Conservation (phyloP, 2,329 filamentous ascomycete species). For the Aspergillus sp. region DNA sequence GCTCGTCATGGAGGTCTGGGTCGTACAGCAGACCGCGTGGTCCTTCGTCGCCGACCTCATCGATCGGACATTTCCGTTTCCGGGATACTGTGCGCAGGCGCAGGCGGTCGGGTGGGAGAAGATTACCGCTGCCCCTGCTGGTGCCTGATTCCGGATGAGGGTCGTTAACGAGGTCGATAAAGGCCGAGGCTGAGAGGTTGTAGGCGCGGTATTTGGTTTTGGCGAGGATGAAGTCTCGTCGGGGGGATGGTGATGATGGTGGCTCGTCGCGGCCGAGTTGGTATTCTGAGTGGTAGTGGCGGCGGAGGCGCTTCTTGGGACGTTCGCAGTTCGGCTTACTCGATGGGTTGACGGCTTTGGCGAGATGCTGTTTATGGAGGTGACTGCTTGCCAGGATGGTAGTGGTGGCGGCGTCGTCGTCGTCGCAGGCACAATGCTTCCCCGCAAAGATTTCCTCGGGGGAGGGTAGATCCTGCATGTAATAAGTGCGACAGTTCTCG, state of each 20-base stretch:
- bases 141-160: constrained; percentile 15
- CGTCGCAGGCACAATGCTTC: constrained; percentile 2
- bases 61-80: constrained; percentile 33
- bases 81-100: constrained; percentile 36
- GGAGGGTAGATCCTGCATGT: constrained; percentile 41
- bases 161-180: constrained; percentile 39
- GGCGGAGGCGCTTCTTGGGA: constrained; percentile 29
- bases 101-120: constrained; percentile 29
- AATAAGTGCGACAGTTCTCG: constrained; percentile 57
- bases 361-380: constrained; percentile 22
- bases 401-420: no score
- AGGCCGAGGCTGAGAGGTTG: constrained; percentile 32
- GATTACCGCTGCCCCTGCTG: constrained; percentile 6
- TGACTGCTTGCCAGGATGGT: not conserved
- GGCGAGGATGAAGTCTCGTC: constrained; percentile 36
- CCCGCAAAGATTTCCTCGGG: constrained; percentile 17
- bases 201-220: constrained; percentile 39
- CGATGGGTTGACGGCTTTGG: constrained; percentile 18
- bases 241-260: constrained; percentile 5
- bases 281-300: constrained; percentile 36
- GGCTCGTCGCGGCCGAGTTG: constrained; percentile 12
- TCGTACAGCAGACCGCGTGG: constrained; percentile 19
- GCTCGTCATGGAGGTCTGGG: constrained; percentile 19
- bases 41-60: constrained; percentile 22
- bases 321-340: constrained; percentile 28